A percentile compares a stretch with the other conserved stretches of the same genome.
Conservation (phyloP, 805 yeast species). For the Yarrowia bubula region DNA sequence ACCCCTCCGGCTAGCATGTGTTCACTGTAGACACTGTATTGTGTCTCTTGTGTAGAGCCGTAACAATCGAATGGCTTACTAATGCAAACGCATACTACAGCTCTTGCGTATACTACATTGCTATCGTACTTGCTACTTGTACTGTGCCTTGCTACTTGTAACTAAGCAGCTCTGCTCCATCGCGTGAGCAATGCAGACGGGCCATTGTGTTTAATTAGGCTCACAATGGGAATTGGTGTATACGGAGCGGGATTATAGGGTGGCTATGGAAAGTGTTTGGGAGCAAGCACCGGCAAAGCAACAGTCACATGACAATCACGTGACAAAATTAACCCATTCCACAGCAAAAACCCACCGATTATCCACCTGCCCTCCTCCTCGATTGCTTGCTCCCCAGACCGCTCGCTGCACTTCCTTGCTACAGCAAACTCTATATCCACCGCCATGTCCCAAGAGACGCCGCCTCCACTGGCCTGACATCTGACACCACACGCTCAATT, state of each 20-base stretch:
- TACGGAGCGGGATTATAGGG: neutral
- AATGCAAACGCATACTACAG: too few species aligned
- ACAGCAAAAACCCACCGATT: neutral
- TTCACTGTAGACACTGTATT: too few species aligned
- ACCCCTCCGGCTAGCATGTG: too few species aligned
- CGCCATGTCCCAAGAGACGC: conserved; percentile 14
- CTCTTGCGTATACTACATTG: too few species aligned
- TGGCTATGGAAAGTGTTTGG: too few species aligned
- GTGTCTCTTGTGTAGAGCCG: too few species aligned
- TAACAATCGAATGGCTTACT: too few species aligned
- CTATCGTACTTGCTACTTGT: too few species aligned
- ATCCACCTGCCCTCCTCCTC: neutral
- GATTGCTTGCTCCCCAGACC: neutral
- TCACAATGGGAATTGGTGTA: neutral
- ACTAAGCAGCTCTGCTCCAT: neutral
- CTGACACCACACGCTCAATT: neutral
- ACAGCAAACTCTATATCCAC: conserved; percentile 26
- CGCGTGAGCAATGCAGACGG: neutral
- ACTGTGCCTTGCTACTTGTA: neutral
- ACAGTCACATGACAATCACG: neutral
- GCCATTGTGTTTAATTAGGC: neutral
- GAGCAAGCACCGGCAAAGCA: too few species aligned
- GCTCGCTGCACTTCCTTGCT: conserved; percentile 29
- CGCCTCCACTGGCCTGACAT: neutral
- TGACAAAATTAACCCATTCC: neutral